Evolutionary conservation across 768 basidiomycete species (phyloP).

Genomic region (Gyrodon lividus): DNA sequence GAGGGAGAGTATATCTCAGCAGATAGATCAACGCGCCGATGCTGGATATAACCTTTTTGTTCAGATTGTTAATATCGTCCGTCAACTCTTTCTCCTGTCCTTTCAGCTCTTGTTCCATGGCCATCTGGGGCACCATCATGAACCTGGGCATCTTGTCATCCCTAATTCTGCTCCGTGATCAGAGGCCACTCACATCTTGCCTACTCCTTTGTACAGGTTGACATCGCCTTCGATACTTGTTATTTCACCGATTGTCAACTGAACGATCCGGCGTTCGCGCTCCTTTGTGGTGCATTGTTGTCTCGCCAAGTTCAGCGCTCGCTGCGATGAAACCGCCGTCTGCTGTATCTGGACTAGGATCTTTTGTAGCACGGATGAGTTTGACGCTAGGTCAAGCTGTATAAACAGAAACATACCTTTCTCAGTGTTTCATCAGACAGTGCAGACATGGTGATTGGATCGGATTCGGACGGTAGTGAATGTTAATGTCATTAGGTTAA

Average conservation of each 20-base stretch:
- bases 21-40: neutral
- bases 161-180: neutral
- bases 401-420: constrained; percentile 48
- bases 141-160: constrained; percentile 57
- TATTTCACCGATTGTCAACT: constrained; percentile 87
- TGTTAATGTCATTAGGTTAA: constrained; percentile 7
- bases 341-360: constrained; percentile 92
- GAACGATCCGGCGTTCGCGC: constrained; percentile 84
- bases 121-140: constrained; percentile 75
- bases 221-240: constrained; percentile 65
- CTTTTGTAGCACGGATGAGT: constrained; percentile 42
- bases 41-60: constrained; percentile 70
- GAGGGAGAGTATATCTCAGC: neutral
- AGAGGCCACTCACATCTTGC: constrained; percentile 71
- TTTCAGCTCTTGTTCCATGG: constrained; percentile 78
- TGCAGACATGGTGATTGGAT: constrained; percentile 42
- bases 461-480: constrained; percentile 14
- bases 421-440: constrained; percentile 80
- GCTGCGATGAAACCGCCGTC: constrained; percentile 83
- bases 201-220: constrained; percentile 91
- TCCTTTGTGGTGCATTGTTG: constrained; percentile 84
- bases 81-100: constrained; percentile 76
- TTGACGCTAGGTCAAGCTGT: neutral
- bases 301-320: constrained; percentile 65
- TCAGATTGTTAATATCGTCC: constrained; percentile 78